A percentile compares a stretch with the other conserved stretches of the same genome.
phyloP scores from a whole-genome alignment of 2,329 filamentous ascomycete species.

The Knufia petricola region DNA sequence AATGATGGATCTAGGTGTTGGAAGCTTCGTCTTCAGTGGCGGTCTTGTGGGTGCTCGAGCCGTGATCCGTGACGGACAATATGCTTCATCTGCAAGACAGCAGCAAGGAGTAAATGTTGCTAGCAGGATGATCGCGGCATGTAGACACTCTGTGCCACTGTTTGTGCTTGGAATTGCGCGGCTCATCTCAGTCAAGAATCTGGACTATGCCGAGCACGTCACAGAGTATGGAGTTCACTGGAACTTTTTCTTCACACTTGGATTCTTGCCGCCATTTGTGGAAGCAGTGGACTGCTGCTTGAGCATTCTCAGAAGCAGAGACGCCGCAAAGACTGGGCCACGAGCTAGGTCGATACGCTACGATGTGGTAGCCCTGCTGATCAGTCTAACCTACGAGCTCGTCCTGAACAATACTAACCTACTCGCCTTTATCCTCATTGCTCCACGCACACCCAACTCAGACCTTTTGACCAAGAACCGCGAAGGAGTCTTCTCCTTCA shows the following conservation, averaged over 20 bases:
- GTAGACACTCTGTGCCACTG: constrained; percentile 75
- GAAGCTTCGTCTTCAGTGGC: constrained; percentile 91
- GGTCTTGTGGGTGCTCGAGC: constrained; percentile 83
- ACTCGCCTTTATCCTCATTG: constrained; percentile 72
- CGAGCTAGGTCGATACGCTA: constrained; percentile 63
- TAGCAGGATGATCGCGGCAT: constrained; percentile 53
- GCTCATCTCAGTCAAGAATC: constrained; percentile 78
- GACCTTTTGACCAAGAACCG: constrained; percentile 81
- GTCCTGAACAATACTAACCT: constrained; percentile 66
- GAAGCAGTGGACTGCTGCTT: constrained; percentile 60
- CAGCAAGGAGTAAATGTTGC: constrained; percentile 28
- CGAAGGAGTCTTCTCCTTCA: constrained; percentile 90
- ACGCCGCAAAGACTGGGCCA: constrained; percentile 58
- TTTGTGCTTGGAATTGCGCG: constrained; percentile 70
- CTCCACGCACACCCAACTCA: constrained; percentile 51
- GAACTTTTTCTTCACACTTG: constrained; percentile 99
- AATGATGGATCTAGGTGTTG: constrained; percentile 96
- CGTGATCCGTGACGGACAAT: constrained; percentile 56
- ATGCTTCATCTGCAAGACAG: constrained; percentile 32
- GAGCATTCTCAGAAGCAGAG: constrained; percentile 49
- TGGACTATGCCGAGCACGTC: constrained; percentile 95
- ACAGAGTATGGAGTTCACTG: constrained; percentile 97
- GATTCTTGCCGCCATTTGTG: constrained; percentile 77
- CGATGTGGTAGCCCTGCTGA: constrained; percentile 59
- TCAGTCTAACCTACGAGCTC: constrained; percentile 63